phyloP scores from a whole-genome alignment of 345 rosid genomes.

The Odontarrhena argentea region DNA sequence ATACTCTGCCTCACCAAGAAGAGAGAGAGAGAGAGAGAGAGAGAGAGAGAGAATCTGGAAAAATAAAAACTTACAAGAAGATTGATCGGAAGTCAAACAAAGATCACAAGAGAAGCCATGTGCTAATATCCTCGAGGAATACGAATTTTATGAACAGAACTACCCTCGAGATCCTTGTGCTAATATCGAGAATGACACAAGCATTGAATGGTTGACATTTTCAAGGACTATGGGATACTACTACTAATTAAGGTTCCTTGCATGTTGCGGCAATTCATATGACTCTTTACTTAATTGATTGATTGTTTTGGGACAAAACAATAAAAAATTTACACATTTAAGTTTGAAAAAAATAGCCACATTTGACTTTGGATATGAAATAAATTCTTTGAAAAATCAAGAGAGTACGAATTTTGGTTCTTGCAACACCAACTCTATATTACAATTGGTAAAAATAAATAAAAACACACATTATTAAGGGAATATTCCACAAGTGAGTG shows the following conservation, averaged over 20 bases:
- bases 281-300: background rate
- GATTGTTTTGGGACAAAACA: slow-evolving; percentile 2
- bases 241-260: slow-evolving; percentile 8
- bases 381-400: no score
- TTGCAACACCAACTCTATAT: no score
- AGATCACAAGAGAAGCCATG: slow-evolving; percentile 25
- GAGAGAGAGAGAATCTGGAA: slow-evolving; percentile 17
- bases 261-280: slow-evolving; percentile 9
- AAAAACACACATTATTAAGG: no score
- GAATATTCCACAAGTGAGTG: no score
- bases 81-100: slow-evolving; percentile 33
- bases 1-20: slow-evolving; percentile 24
- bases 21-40: slow-evolving; percentile 32
- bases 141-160: background rate
- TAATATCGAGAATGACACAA: slow-evolving; percentile 2
- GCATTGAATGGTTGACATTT: slow-evolving; percentile 22
- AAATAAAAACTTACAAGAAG: slow-evolving; percentile 24
- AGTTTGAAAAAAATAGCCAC: no score
- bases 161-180: background rate
- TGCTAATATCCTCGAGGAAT: no score
- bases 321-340: background rate
- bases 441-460: no score
- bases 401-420: no score
- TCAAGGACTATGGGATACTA: slow-evolving; percentile 5
- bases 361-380: no score